Percentiles rank a stretch among this genome's conserved stretches.
Conservation (phyloP, 202 grass and related monocot genomes). For the Schoenoplectus tabernaemontani region DNA sequence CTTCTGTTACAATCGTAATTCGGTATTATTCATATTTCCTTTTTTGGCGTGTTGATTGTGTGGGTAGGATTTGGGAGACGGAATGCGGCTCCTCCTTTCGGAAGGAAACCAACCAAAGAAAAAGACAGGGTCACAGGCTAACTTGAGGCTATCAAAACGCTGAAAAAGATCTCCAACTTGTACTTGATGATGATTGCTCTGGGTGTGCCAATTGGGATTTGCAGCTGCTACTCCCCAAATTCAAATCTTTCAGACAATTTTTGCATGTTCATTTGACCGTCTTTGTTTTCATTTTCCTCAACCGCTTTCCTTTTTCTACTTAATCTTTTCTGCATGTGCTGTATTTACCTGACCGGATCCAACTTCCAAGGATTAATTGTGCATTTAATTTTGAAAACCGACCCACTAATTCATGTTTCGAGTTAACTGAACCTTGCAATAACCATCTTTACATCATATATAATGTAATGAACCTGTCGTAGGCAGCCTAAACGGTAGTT, state of each 20-base stretch:
- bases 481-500: no score
- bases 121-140: not conserved
- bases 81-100: not conserved
- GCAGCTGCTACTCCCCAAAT: not conserved
- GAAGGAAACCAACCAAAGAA: not conserved
- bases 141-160: not conserved
- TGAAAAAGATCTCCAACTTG: not conserved
- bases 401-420: no score
- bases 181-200: not conserved
- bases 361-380: not conserved
- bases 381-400: not conserved
- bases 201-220: not conserved
- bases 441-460: no score
- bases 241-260: not conserved
- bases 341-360: not conserved
- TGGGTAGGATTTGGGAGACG: not conserved
- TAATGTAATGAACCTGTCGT: not conserved
- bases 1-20: no score
- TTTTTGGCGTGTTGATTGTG: no score
- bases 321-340: constrained; percentile 1
- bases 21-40: no score
- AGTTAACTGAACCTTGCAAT: no score
- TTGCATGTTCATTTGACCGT: not conserved
- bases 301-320: no score
- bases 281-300: not conserved